Evolutionary conservation across 176 grass and related monocot species (phyloP).

Genomic region (Elymus sibiricus): DNA sequence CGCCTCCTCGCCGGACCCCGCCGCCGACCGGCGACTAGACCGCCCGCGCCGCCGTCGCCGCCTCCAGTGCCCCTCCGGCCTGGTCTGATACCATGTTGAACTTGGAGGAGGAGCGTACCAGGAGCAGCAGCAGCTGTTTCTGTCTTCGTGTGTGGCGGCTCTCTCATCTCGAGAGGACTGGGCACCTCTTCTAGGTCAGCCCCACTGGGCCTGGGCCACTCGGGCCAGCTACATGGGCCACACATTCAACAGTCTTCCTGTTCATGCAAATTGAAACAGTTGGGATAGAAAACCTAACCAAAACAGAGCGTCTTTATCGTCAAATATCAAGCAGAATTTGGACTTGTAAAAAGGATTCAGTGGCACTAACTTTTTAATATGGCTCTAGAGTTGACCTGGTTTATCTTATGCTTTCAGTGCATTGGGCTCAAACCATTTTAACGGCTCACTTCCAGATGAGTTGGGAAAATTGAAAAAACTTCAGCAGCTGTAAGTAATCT

Average conservation of each 20-base stretch:
- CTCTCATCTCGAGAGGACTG: too few species aligned
- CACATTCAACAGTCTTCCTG: neutral
- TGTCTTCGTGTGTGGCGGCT: too few species aligned
- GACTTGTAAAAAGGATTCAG: neutral
- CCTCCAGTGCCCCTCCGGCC: too few species aligned
- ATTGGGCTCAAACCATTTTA: conserved; percentile 69
- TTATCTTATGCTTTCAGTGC: conserved; percentile 40
- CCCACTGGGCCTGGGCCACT: too few species aligned
- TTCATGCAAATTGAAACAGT: neutral
- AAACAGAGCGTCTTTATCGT: neutral
- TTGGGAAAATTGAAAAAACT: conserved; percentile 65
- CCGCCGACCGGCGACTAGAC: too few species aligned
- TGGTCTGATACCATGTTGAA: too few species aligned
- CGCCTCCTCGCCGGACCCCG: too few species aligned
- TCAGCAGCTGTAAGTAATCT: conserved; percentile 51
- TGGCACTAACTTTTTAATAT: neutral
- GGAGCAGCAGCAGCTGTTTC: too few species aligned
- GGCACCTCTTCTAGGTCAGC: too few species aligned
- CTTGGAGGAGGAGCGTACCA: too few species aligned
- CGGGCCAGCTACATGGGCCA: too few species aligned
- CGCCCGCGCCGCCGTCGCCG: too few species aligned
- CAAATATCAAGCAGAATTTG: neutral
- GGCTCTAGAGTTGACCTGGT: neutral
- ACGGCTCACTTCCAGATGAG: conserved; percentile 67
- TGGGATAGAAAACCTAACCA: neutral